Evolutionary conservation across 148 eudicot genomes (phyloP).

Genomic region (Euryodendron excelsum): DNA sequence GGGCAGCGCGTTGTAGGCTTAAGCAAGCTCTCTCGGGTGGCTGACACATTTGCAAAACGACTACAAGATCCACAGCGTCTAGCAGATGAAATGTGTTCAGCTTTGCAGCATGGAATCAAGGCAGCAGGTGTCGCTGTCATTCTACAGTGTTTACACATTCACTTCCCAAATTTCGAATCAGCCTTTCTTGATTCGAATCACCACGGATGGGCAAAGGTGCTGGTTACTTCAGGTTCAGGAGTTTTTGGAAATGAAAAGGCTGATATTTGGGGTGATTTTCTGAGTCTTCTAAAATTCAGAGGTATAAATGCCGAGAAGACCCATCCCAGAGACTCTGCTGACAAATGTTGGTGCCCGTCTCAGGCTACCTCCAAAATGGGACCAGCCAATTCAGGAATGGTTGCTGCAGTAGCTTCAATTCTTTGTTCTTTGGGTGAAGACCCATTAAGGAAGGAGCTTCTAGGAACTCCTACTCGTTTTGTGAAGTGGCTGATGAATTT

Average conservation of each 20-base stretch:
- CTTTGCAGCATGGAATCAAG: constrained; percentile 56
- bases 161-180: constrained; percentile 55
- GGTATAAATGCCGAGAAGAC: constrained; percentile 32
- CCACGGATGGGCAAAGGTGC: constrained; percentile 42
- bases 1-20: constrained; percentile 87
- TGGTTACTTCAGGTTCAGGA: constrained; percentile 69
- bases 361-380: constrained; percentile 27
- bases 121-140: constrained; percentile 77
- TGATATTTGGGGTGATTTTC: constrained; percentile 59
- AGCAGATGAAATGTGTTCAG: constrained; percentile 71
- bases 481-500: constrained; percentile 75
- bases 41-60: constrained; percentile 76
- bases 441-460: constrained; percentile 74
- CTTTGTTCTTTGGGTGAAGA: constrained; percentile 72
- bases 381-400: constrained; percentile 43
- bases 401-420: constrained; percentile 59
- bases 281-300: constrained; percentile 52
- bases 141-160: constrained; percentile 70
- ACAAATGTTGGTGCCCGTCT: constrained; percentile 68
- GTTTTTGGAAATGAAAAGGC: constrained; percentile 47
- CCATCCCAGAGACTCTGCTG: constrained; percentile 13
- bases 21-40: constrained; percentile 93
- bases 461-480: constrained; percentile 68
- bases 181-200: constrained; percentile 42
- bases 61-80: constrained; percentile 83